Conservation (phyloP, 192 early-diverging fungal species). For the Entophlyctis luteolus region DNA sequence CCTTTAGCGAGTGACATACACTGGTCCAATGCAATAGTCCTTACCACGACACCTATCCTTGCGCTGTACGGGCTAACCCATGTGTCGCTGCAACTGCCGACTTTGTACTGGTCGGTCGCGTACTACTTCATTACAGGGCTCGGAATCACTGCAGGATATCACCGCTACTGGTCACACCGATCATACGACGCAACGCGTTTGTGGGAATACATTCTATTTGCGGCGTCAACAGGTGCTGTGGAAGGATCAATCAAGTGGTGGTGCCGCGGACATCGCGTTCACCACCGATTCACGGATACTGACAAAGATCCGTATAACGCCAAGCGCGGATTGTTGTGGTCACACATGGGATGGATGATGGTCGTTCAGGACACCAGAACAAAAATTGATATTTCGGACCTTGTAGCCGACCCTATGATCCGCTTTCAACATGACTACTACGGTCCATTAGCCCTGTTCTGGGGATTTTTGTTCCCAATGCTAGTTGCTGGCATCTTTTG, state of each 20-base stretch:
- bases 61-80: constrained; percentile 76
- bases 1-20: constrained; percentile 24
- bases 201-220: constrained; percentile 29
- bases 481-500: constrained; percentile 72
- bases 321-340: constrained; percentile 45
- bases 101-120: constrained; percentile 54
- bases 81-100: constrained; percentile 64
- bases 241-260: constrained; percentile 54
- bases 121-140: constrained; percentile 78
- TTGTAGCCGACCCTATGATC: constrained; percentile 46
- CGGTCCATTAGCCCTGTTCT: constrained; percentile 49
- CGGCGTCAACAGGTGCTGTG: constrained; percentile 15
- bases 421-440: constrained; percentile 47
- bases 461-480: constrained; percentile 78
- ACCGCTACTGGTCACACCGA: constrained; percentile 52
- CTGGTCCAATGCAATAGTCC: constrained; percentile 31
- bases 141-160: constrained; percentile 67
- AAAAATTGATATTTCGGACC: constrained; percentile 44
- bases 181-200: constrained; percentile 44
- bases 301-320: constrained; percentile 54
- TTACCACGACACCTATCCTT: constrained; percentile 63
- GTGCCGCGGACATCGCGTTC: constrained; percentile 29
- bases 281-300: constrained; percentile 40
- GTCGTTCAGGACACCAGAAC: constrained; percentile 34
- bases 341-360: constrained; percentile 55